Base-by-base conservation (phyloP, 139 green algal genomes). In the Chlorella sp. region DNA sequence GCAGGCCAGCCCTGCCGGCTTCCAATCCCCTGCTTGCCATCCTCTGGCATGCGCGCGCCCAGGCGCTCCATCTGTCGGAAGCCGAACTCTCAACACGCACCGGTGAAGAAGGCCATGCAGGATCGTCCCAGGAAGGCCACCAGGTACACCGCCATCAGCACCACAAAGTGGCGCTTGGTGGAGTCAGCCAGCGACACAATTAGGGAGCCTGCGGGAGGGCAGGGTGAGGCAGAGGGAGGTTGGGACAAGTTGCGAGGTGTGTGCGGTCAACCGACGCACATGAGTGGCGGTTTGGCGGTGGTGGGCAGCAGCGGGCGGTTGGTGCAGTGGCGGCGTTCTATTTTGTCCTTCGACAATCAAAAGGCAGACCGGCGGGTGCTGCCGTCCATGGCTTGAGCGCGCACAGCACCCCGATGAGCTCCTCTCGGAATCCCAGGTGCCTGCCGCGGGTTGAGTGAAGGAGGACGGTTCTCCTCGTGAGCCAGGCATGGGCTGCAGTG, bases 401-500 rank as follows among this genome's bases (percentile, higher is more conserved):
- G 17, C 70, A 69, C 24, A 88, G 48, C 16, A 85, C 8, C 32
- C 84, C 84, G 34, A 88, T 88, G 11, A 54, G 46, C 46, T 54
- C 46, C 46, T 54, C 46, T 11, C 46, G 46, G 46, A 54, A 54
- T 7, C 46, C 46, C 46, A 54, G 46, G 46, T 54, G 46, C 46
- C 46, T 54, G 46, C n/a, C n/a, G n/a, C n/a, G n/a, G n/a, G n/a
- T n/a, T n/a, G n/a, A n/a, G n/a, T n/a, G n/a, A n/a, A n/a, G n/a
- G n/a, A n/a, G n/a, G n/a, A n/a, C n/a, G n/a, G n/a, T n/a, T n/a
- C n/a, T n/a, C n/a, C n/a, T n/a, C n/a, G n/a, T n/a, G n/a, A n/a
- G n/a, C n/a, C n/a, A n/a, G n/a, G n/a, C n/a, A n/a, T n/a, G n/a
- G n/a, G n/a, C n/a, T n/a, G n/a, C n/a, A n/a, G n/a, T n/a, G n/a